Percentiles rank a stretch among this genome's conserved stretches.
Conservation (phyloP, 2,329 filamentous ascomycete species). For the Pochonia chlamydosporia region DNA sequence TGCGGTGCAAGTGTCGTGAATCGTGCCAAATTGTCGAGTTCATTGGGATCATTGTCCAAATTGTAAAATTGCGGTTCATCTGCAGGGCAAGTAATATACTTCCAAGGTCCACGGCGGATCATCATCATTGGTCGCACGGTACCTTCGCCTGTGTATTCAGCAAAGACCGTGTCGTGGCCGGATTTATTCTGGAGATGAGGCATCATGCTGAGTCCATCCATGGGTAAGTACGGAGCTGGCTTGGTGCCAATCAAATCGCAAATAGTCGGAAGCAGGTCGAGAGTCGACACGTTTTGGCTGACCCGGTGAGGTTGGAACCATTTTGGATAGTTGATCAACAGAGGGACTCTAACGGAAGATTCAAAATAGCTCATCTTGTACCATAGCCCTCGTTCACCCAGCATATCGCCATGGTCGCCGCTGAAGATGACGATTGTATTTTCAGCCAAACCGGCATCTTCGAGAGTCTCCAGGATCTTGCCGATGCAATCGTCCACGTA, state of each 20-base stretch:
- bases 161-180: slow-evolving; percentile 83
- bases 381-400: slow-evolving; percentile 87
- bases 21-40: slow-evolving; percentile 67
- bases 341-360: slow-evolving; percentile 80
- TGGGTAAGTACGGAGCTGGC: slow-evolving; percentile 64
- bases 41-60: slow-evolving; percentile 66
- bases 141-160: slow-evolving; percentile 92
- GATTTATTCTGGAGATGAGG: slow-evolving; percentile 63
- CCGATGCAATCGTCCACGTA: slow-evolving; percentile 94
- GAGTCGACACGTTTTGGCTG: slow-evolving; percentile 78
- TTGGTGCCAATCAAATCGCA: slow-evolving; percentile 74
- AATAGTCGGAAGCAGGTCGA: slow-evolving; percentile 85
- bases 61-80: slow-evolving; percentile 85
- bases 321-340: slow-evolving; percentile 76
- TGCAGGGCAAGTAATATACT: slow-evolving; percentile 80
- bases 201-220: slow-evolving; percentile 77
- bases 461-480: slow-evolving; percentile 69
- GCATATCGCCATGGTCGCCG: slow-evolving; percentile 93
- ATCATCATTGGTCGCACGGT: slow-evolving; percentile 87
- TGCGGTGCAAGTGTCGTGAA: slow-evolving; percentile 32
- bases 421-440: slow-evolving; percentile 91
- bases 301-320: slow-evolving; percentile 72
- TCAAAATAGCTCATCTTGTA: slow-evolving; percentile 99
- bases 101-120: slow-evolving; percentile 86
- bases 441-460: slow-evolving; percentile 72